Base-by-base conservation (phyloP, 164 flowering plant genomes). In the Chimonanthus praecox region DNA sequence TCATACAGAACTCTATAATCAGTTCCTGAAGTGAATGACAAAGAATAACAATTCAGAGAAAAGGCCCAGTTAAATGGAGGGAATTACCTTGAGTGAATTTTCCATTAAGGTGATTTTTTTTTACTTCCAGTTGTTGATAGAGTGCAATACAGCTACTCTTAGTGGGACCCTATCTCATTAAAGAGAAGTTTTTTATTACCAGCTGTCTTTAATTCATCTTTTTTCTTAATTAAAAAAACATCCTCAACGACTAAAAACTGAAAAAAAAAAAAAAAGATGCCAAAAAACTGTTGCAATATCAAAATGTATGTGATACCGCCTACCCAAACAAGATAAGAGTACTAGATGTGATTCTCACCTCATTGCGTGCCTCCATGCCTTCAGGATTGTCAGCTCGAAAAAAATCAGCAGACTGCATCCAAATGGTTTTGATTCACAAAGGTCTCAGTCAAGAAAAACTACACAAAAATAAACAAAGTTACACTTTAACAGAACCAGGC, bases 311-410 rank as follows among this genome's bases (percentile, higher is more conserved):
- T 44, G 15, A 66, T 6, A 6, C 46, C 6, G 49, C 3, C 18
- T 13, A 58, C 49, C 18, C 13, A 44, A 72, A 43, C 64, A 47
- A 33, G 48, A 47, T 50, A 50, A 46, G 50, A 58, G 58, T 44
- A 33, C 10, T 18, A 70, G 64, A 64, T 58, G 49, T 46, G 65
- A 73, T 5, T 69, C 33, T 84, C 80, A 95, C 99, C 98, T 95
- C 98, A 84, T 91, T 89, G 9, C 98, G 91, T 79, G 99, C 99
- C 80, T 95, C 99, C 78, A 91, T 78, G 72, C 99, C 99, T 85
- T 95, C 97, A 49, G 97, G 89, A 78, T 95, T 95, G 83, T 95
- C 99, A 75, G 87, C 96, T 74, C 99, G 87, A 78, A 95, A 95
- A 77, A 95, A 95, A 75, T 93, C 99, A 84, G 99, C 99, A 78